These are phyloP conservation scores for Colletotrichum horii DNA, from an alignment of 2,329 filamentous ascomycete species.

Conservation along the genomic window DNA sequence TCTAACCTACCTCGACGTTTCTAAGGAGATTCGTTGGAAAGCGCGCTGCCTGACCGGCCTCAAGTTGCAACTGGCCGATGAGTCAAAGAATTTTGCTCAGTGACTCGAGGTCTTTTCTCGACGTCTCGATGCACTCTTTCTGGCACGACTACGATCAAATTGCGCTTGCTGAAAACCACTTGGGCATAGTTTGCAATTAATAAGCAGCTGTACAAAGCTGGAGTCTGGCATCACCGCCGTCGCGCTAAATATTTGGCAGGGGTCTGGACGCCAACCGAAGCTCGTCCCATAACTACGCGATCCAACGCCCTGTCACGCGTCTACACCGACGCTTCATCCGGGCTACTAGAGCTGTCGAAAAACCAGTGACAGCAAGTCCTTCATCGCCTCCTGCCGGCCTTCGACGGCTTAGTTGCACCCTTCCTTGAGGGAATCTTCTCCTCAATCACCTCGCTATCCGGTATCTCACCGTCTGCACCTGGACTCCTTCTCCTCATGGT, in stretches of 20 bases:
- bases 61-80: neutral
- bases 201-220: neutral
- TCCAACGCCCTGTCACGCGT: slow-evolving; percentile 12
- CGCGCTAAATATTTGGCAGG: slow-evolving; percentile 2
- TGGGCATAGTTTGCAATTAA: neutral
- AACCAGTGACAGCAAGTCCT: neutral
- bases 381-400: slow-evolving; percentile 12
- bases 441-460: slow-evolving; percentile 60
- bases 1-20: neutral
- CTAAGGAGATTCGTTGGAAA: neutral
- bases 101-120: neutral
- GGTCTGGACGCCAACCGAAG: slow-evolving; percentile 9
- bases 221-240: neutral
- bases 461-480: slow-evolving; percentile 68
- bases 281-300: slow-evolving; percentile 13
- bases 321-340: neutral
- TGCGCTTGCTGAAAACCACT: neutral
- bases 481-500: slow-evolving; percentile 89
- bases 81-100: neutral
- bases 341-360: neutral
- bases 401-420: slow-evolving; percentile 22
- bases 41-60: neutral
- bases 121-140: neutral
- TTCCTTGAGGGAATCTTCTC: slow-evolving; percentile 48
- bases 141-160: neutral